These are phyloP conservation scores for Cicer arietinum DNA, from an alignment of 306 rosid species.

Conservation along the genomic window DNA sequence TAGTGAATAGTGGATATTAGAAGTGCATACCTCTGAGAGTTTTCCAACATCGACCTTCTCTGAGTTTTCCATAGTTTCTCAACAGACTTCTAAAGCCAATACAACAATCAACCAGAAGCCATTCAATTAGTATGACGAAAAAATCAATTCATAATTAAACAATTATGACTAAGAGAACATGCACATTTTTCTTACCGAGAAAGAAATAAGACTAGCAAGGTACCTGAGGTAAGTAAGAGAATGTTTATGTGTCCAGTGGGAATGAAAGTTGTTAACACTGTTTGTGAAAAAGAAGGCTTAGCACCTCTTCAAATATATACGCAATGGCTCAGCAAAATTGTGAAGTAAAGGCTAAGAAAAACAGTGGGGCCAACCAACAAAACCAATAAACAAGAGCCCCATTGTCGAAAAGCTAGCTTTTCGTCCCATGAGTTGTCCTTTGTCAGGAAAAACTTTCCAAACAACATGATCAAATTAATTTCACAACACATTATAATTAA, in stretches of 20 bases:
- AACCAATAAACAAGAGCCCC: constrained; percentile 45
- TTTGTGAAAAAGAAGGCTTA: constrained; percentile 53
- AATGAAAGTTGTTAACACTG: constrained; percentile 40
- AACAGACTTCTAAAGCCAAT: constrained; percentile 50
- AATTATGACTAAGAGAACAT: constrained; percentile 28
- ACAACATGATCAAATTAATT: constrained; percentile 45
- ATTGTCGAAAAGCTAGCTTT: constrained; percentile 38
- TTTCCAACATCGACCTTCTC: constrained; percentile 44
- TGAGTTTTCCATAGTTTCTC: constrained; percentile 61
- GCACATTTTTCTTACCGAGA: constrained; percentile 18
- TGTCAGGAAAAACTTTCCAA: constrained; percentile 40
- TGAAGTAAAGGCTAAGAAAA: constrained; percentile 72
- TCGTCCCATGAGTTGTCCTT: constrained; percentile 32
- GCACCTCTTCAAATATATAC: constrained; percentile 68
- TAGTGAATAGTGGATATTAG: constrained; percentile 2
- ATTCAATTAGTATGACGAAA: constrained; percentile 26
- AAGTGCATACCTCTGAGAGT: constrained; percentile 51
- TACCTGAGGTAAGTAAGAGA: constrained; percentile 41
- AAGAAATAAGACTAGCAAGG: constrained; percentile 8
- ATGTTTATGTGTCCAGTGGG: constrained; percentile 27
- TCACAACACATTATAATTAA: constrained; percentile 37
- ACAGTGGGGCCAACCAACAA: constrained; percentile 50
- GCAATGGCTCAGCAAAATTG: constrained; percentile 43
- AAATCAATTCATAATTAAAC: constrained; percentile 20
- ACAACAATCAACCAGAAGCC: constrained; percentile 35